Evolutionary conservation across 352 stramenopile species (phyloP).

Genomic region (Pythium dissotocum): DNA sequence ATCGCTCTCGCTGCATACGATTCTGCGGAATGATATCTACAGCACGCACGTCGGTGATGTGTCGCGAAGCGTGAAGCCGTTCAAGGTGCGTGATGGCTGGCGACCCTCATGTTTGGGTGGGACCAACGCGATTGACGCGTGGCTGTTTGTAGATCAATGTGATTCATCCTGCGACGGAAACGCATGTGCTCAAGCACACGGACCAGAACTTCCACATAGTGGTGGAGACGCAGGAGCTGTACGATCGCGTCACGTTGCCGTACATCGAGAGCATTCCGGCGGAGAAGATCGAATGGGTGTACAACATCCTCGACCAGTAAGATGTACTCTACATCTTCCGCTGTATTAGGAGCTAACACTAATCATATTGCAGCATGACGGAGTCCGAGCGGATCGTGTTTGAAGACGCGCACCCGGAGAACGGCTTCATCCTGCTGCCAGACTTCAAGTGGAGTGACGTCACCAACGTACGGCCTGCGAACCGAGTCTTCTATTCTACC

Average conservation of each 20-base stretch:
- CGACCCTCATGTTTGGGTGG: background rate
- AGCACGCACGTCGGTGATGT: slow-evolving; percentile 75
- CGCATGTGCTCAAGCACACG: slow-evolving; percentile 81
- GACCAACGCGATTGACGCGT: background rate
- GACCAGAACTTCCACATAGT: slow-evolving; percentile 85
- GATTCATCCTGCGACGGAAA: slow-evolving; percentile 80
- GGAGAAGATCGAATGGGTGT: slow-evolving; percentile 86
- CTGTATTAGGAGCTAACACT: background rate
- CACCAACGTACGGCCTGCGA: slow-evolving; percentile 42
- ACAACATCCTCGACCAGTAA: slow-evolving; percentile 89
- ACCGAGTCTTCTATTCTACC: background rate
- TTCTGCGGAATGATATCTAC: slow-evolving; percentile 85
- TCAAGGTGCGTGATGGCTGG: slow-evolving; percentile 46
- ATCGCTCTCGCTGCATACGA: slow-evolving; percentile 65
- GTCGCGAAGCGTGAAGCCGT: slow-evolving; percentile 63
- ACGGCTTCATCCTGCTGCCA: slow-evolving; percentile 78
- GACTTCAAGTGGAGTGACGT: slow-evolving; percentile 86
- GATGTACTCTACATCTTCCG: slow-evolving; percentile 12
- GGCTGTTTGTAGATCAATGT: slow-evolving; percentile 55
- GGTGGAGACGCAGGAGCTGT: slow-evolving; percentile 78
- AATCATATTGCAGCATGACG: slow-evolving; percentile 49
- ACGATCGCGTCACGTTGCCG: slow-evolving; percentile 67
- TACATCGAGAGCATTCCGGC: slow-evolving; percentile 76
- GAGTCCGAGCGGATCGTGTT: slow-evolving; percentile 82
- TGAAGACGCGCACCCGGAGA: slow-evolving; percentile 60